Evolutionary conservation across 129 eudicot genomes (phyloP).

Genomic region (carrot (Daucus carota)): DNA sequence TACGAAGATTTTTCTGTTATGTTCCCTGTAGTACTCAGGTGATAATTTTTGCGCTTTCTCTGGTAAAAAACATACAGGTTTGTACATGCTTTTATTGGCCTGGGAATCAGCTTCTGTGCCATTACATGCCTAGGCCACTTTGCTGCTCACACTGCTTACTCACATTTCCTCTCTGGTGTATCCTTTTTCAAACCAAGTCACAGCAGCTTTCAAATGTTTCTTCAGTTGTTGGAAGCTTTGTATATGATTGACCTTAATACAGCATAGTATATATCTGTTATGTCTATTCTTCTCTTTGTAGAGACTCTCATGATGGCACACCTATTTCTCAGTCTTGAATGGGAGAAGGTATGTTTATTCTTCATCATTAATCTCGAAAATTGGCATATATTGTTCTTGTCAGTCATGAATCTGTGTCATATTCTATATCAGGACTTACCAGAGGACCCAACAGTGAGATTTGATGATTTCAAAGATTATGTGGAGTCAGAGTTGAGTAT

Average conservation of each 20-base stretch:
- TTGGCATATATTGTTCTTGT: not conserved
- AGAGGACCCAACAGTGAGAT: conserved; percentile 27
- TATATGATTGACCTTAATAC: conserved; percentile 16
- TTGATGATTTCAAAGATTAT: conserved; percentile 26
- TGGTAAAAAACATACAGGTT: conserved; percentile 22
- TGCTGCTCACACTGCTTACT: conserved; percentile 24
- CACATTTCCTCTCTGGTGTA: conserved; percentile 26
- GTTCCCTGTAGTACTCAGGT: not conserved
- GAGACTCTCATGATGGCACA: conserved; percentile 23
- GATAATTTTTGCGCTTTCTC: not conserved
- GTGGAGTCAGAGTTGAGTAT: conserved; percentile 19
- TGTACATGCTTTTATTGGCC: conserved; percentile 27
- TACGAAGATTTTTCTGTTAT: not conserved
- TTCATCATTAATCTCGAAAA: not conserved
- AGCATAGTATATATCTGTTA: conserved; percentile 19
- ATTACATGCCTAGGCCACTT: conserved; percentile 32
- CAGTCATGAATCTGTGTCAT: not conserved
- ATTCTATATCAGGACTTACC: conserved; percentile 28
- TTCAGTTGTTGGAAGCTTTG: not conserved
- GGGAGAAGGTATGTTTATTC: conserved; percentile 30
- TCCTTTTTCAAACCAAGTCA: conserved; percentile 17
- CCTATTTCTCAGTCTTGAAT: conserved; percentile 18
- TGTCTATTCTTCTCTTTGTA: conserved; percentile 19
- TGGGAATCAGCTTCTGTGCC: conserved; percentile 26
- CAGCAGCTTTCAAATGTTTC: not conserved